Evolutionary conservation across 2,329 filamentous ascomycete species (phyloP).

Genomic region (Cryphonectria radicalis): DNA sequence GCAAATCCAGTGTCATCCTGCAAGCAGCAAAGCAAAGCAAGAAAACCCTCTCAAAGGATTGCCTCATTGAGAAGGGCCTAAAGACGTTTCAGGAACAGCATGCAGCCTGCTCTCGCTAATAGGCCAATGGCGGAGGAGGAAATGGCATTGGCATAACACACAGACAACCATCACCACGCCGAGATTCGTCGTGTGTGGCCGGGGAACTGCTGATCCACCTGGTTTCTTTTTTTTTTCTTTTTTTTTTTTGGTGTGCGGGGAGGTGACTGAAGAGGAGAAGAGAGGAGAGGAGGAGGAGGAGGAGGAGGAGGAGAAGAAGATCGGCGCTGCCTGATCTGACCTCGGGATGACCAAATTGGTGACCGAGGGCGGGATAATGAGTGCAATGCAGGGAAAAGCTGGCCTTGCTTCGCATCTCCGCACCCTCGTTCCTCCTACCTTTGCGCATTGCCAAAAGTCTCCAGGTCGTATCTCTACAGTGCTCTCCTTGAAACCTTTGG

Average conservation of each 20-base stretch:
- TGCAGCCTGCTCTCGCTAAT: background rate
- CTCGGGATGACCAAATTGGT: conserved; percentile 2
- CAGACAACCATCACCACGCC: background rate
- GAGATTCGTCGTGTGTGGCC: conserved; percentile 1
- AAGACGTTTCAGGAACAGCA: conserved; percentile 1
- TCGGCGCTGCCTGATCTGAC: background rate
- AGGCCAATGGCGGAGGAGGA: background rate
- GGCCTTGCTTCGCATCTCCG: background rate
- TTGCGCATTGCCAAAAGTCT: background rate
- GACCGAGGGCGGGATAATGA: background rate
- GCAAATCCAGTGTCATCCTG: no score
- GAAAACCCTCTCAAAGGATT: no score
- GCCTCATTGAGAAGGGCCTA: background rate
- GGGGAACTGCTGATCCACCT: background rate
- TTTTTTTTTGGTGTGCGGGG: background rate
- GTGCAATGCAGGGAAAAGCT: background rate
- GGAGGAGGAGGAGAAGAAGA: background rate
- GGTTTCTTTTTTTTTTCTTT: no score
- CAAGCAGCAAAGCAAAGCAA: no score
- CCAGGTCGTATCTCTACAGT: background rate
- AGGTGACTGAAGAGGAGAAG: background rate
- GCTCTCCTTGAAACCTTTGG: background rate
- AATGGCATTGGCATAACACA: background rate
- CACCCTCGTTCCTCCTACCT: background rate
- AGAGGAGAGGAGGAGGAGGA: background rate